Conservation (phyloP, 2,329 filamentous ascomycete species). For the Alternaria angustiovoidea region DNA sequence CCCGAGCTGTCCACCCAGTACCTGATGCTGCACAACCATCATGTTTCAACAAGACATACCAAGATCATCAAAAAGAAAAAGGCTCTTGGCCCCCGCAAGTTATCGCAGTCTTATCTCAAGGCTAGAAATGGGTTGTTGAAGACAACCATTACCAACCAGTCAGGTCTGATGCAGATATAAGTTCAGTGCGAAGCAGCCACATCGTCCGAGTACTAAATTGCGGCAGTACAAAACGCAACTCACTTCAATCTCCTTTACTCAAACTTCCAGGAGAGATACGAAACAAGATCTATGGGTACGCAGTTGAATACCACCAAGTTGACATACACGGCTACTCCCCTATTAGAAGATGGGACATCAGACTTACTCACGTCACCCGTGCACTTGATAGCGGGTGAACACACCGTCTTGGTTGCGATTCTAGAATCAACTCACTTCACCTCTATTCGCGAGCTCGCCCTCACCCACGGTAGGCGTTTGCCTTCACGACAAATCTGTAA, state of each 20-base stretch:
- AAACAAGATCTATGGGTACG: conserved; percentile 22
- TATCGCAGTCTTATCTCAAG: not conserved
- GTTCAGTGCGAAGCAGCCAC: not conserved
- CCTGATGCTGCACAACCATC: not conserved
- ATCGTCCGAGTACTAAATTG: not conserved
- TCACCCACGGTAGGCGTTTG: no score
- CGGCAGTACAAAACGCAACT: conserved; percentile 17
- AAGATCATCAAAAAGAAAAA: conserved; percentile 3
- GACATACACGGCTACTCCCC: not conserved
- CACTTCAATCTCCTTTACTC: conserved; percentile 20
- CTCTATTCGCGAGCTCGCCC: no score
- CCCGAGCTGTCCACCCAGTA: not conserved
- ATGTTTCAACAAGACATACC: not conserved
- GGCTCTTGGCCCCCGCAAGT: not conserved
- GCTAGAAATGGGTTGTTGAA: conserved; percentile 12
- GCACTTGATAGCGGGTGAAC: not conserved
- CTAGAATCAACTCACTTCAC: no score
- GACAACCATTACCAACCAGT: not conserved
- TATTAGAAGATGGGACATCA: not conserved
- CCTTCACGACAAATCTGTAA: no score
- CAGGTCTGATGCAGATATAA: conserved; percentile 12
- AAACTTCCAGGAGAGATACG: conserved; percentile 23
- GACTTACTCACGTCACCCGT: not conserved
- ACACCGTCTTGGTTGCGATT: no score
- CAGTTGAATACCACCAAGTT: conserved; percentile 14